These are phyloP conservation scores for Globisporangium canariense DNA, from an alignment of 352 stramenopile species.

Conservation along the genomic window DNA sequence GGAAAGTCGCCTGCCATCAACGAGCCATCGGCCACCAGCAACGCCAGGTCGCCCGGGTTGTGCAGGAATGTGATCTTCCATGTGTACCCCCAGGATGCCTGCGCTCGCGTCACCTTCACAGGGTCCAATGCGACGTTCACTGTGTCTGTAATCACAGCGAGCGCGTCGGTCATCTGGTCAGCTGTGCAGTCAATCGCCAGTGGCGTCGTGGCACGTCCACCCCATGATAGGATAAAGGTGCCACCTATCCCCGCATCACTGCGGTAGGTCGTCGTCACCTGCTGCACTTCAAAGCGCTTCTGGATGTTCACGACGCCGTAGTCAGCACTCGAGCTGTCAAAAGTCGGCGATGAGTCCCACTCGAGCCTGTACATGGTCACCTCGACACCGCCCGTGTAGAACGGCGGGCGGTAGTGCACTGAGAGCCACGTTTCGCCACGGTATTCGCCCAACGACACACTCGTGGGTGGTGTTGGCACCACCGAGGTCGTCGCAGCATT, in stretches of 20 bases:
- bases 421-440: constrained; percentile 71
- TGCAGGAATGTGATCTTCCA: constrained; percentile 93
- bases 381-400: constrained; percentile 83
- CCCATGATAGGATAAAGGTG: constrained; percentile 92
- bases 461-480: constrained; percentile 66
- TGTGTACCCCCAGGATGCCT: constrained; percentile 81
- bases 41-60: constrained; percentile 84
- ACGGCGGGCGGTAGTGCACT: constrained; percentile 75
- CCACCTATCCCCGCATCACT: constrained; percentile 67
- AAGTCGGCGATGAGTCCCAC: constrained; percentile 82
- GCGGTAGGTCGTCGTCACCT: constrained; percentile 67
- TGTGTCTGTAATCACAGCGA: constrained; percentile 79
- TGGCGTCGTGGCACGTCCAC: constrained; percentile 61
- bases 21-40: constrained; percentile 76
- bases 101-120: constrained; percentile 60
- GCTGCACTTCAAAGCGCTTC: constrained; percentile 90
- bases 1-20: constrained; percentile 88
- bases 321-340: constrained; percentile 74
- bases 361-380: constrained; percentile 93
- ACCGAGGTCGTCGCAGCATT: constrained; percentile 55
- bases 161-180: constrained; percentile 64
- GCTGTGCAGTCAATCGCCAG: constrained; percentile 72
- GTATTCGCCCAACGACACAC: constrained; percentile 77
- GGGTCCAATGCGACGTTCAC: constrained; percentile 69
- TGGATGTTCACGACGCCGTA: constrained; percentile 87